Percentiles rank a stretch among this genome's conserved stretches.
These are phyloP conservation scores for Diacronema lutheri DNA, from an alignment of 78 protist genomes.

Conservation along the genomic window DNA sequence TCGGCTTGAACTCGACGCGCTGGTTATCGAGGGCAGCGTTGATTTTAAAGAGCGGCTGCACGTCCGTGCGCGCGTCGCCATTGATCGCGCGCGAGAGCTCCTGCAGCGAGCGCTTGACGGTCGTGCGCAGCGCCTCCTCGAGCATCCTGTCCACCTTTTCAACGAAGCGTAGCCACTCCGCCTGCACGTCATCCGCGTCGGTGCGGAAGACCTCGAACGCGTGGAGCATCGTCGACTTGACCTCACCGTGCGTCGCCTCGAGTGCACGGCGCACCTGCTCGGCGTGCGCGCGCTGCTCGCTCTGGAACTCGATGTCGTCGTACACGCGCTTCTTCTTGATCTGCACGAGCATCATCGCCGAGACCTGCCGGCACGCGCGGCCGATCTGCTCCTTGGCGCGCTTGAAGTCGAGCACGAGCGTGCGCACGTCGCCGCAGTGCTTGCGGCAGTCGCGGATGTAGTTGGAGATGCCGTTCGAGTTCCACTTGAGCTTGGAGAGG, in stretches of 20 bases:
- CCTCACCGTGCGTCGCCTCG: conserved; percentile 14
- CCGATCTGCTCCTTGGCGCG: neutral
- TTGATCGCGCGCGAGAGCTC: conserved; percentile 31
- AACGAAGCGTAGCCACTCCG: conserved; percentile 57
- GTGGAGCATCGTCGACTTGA: neutral
- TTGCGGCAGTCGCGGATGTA: conserved; percentile 14
- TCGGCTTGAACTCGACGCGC: conserved; percentile 47
- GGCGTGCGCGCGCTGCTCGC: conserved; percentile 50
- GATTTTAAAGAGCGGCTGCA: conserved; percentile 36
- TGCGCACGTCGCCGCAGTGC: conserved; percentile 15
- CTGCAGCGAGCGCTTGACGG: conserved; percentile 48
- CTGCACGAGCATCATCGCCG: conserved; percentile 35
- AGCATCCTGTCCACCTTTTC: conserved; percentile 54
- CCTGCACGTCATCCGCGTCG: conserved; percentile 51
- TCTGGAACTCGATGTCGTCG: conserved; percentile 46
- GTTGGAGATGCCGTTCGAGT: conserved; percentile 17
- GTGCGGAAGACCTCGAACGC: conserved; percentile 32
- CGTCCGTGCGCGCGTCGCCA: conserved; percentile 36
- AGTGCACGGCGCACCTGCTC: conserved; percentile 2
- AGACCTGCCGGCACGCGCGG: conserved; percentile 3
- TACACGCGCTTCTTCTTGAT: conserved; percentile 62
- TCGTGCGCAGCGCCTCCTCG: conserved; percentile 52
- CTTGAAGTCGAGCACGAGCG: conserved; percentile 52
- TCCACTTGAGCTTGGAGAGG: conserved; percentile 62
- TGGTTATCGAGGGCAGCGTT: neutral